Conservation (phyloP, 495 filamentous ascomycete genomes). For the Penicillium verhagenii region DNA sequence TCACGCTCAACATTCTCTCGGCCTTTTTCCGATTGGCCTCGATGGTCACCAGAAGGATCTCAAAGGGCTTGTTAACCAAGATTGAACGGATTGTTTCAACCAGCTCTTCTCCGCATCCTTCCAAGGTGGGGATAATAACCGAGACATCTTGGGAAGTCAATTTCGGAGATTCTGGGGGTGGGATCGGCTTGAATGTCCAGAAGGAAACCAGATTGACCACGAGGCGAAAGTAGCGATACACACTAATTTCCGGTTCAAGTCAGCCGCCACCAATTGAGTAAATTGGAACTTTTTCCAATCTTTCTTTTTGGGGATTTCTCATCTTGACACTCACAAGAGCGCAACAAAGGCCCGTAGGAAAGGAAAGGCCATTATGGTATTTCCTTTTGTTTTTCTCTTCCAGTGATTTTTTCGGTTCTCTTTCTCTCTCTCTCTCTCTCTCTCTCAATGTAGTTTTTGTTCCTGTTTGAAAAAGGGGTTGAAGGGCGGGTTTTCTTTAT, state of each 20-base stretch:
- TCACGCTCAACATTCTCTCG: conserved; percentile 48
- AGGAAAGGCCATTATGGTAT: conserved; percentile 46
- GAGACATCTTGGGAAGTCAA: conserved; percentile 70
- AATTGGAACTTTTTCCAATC: background rate
- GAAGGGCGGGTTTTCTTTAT: background rate
- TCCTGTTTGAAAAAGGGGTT: no score
- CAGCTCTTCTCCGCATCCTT: conserved; percentile 59
- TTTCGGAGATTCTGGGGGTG: conserved; percentile 59
- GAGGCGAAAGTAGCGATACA: conserved; percentile 64
- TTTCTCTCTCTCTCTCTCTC: background rate
- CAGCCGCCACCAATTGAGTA: background rate
- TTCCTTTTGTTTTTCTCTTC: no score
- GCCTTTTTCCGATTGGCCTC: conserved; percentile 59
- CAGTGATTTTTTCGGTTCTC: background rate
- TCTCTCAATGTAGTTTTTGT: no score
- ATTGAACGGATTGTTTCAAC: conserved; percentile 60
- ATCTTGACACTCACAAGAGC: conserved; percentile 43
- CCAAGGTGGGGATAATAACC: conserved; percentile 70
- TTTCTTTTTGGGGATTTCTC: background rate
- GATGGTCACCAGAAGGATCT: conserved; percentile 64
- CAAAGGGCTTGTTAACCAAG: conserved; percentile 52
- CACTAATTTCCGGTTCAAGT: conserved; percentile 23
- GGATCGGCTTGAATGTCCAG: conserved; percentile 62
- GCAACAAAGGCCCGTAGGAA: conserved; percentile 47
- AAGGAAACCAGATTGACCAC: conserved; percentile 65